Evolutionary conservation across 2,329 filamentous ascomycete genomes (phyloP).

Genomic region (Acrocalymma vagum): DNA sequence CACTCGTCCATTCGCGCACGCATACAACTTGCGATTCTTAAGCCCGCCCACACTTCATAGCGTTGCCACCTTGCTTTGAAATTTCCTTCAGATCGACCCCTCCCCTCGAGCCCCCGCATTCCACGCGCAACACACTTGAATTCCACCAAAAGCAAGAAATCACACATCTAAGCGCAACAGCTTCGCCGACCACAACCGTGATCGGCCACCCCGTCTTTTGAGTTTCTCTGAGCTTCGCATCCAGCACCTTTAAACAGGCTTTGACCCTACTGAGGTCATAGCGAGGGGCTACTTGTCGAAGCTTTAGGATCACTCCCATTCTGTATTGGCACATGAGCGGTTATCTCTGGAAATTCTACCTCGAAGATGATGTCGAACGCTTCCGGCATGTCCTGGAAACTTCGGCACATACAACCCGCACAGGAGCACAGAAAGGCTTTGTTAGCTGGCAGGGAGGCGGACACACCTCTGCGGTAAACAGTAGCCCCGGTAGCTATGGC

Average conservation of each 20-base stretch:
- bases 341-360: constrained; percentile 94
- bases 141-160: constrained; percentile 2
- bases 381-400: constrained; percentile 89
- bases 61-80: constrained; percentile 17
- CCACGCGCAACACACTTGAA: neutral
- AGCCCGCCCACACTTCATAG: neutral
- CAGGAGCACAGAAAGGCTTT: constrained; percentile 61
- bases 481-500: constrained; percentile 57
- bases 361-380: constrained; percentile 96
- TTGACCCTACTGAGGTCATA: constrained; percentile 86
- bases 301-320: constrained; percentile 54
- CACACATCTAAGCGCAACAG: constrained; percentile 18
- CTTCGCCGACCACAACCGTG: constrained; percentile 35
- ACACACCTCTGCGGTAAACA: constrained; percentile 45
- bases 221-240: constrained; percentile 59
- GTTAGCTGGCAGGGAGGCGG: constrained; percentile 41
- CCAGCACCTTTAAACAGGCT: constrained; percentile 86
- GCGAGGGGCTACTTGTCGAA: constrained; percentile 79
- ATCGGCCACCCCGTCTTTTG: constrained; percentile 32
- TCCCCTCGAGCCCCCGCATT: constrained; percentile 3
- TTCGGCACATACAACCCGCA: constrained; percentile 67
- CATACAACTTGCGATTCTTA: neutral
- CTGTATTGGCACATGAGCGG: constrained; percentile 80
- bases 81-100: constrained; percentile 4
- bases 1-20: constrained; percentile 5